Conservation (phyloP, 768 basidiomycete species). For the Boletus fagicola region DNA sequence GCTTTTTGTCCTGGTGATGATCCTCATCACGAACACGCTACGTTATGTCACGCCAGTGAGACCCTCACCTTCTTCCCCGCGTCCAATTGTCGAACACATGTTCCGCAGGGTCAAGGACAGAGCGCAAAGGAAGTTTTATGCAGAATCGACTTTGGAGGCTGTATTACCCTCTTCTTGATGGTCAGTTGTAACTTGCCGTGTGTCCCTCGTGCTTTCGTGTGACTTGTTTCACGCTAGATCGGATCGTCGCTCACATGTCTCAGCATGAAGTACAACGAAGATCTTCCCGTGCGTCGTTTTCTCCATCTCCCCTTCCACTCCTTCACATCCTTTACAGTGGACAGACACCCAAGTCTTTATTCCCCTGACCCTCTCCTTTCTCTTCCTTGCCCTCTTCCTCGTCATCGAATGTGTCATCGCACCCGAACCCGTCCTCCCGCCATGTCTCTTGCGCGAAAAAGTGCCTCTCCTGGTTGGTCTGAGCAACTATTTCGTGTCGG, state of each 20-base stretch:
- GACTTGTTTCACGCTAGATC: slow-evolving; percentile 34
- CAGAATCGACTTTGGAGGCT: slow-evolving; percentile 80
- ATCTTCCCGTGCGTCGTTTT: slow-evolving; percentile 46
- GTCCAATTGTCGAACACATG: not conserved
- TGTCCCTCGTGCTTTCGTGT: not conserved
- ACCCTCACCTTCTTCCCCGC: not conserved
- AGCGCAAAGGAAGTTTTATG: slow-evolving; percentile 63
- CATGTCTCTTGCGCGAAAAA: slow-evolving; percentile 57
- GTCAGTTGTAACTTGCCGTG: slow-evolving; percentile 37
- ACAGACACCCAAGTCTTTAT: slow-evolving; percentile 48
- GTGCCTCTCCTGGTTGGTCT: slow-evolving; percentile 69
- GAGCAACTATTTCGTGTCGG: slow-evolving; percentile 71
- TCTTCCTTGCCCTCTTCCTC: slow-evolving; percentile 54
- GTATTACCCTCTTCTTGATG: slow-evolving; percentile 50
- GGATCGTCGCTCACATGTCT: slow-evolving; percentile 67
- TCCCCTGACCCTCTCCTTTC: slow-evolving; percentile 42
- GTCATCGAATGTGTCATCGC: slow-evolving; percentile 60
- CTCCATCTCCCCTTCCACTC: not conserved
- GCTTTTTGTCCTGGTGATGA: slow-evolving; percentile 50
- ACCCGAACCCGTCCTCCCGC: slow-evolving; percentile 68
- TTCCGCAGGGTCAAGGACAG: slow-evolving; percentile 58
- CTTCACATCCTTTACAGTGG: slow-evolving; percentile 44
- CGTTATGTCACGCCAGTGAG: slow-evolving; percentile 66
- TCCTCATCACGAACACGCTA: slow-evolving; percentile 51
- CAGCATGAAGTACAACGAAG: slow-evolving; percentile 68